Percentiles rank a stretch among this genome's conserved stretches.
These are phyloP conservation scores for Globisporangium viniferum DNA, from an alignment of 352 stramenopile species.

Conservation along the genomic window DNA sequence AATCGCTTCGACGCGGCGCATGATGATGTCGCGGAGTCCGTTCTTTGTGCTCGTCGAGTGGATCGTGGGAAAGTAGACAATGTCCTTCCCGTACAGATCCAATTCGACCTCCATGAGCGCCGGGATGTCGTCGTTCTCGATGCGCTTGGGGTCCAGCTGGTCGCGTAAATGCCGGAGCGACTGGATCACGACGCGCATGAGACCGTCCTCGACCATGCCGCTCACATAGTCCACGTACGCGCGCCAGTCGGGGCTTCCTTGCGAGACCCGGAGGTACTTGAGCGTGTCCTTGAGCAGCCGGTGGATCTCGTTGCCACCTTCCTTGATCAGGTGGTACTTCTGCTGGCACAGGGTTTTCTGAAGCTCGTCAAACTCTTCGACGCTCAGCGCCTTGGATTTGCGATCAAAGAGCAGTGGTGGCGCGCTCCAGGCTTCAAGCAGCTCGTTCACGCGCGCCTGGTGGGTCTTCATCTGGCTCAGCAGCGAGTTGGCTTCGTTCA, in stretches of 20 bases:
- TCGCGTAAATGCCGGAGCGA: conserved; percentile 71
- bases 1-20: conserved; percentile 69
- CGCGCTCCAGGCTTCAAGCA: conserved; percentile 75
- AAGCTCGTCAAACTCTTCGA: conserved; percentile 86
- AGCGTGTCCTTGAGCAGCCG: conserved; percentile 88
- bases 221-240: conserved; percentile 92
- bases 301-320: conserved; percentile 86
- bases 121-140: conserved; percentile 80
- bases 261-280: conserved; percentile 85
- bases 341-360: conserved; percentile 64
- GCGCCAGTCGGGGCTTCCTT: conserved; percentile 91
- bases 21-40: conserved; percentile 60
- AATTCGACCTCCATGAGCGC: conserved; percentile 90
- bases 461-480: conserved; percentile 89
- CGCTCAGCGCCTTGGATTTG: conserved; percentile 72
- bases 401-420: conserved; percentile 84
- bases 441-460: conserved; percentile 72
- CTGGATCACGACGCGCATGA: conserved; percentile 68
- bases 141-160: conserved; percentile 80
- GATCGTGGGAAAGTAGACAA: conserved; percentile 81
- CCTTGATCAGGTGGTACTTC: conserved; percentile 87
- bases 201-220: conserved; percentile 83
- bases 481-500: conserved; percentile 86
- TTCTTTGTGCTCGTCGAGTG: conserved; percentile 38
- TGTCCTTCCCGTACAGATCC: conserved; percentile 84